A percentile compares a stretch with the other conserved stretches of the same genome.
Evolutionary conservation across 2,329 filamentous ascomycete species (phyloP).

Genomic region (Stemphylium vesicarium): DNA sequence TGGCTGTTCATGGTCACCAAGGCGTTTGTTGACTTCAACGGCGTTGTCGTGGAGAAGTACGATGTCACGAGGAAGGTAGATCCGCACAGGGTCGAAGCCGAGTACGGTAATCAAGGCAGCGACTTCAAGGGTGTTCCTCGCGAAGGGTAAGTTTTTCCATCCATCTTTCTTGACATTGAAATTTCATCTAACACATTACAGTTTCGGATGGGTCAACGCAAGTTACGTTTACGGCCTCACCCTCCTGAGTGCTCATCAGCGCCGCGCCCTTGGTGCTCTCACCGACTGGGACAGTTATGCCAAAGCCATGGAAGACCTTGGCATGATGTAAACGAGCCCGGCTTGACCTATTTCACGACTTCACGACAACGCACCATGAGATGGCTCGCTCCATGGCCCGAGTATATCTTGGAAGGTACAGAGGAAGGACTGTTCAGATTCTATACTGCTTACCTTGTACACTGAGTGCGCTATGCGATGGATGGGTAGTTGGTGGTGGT

Average conservation of each 20-base stretch:
- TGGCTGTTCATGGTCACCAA: conserved; percentile 99
- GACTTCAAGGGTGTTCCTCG: conserved; percentile 96
- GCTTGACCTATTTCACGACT: conserved; percentile 10
- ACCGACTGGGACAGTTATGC: conserved; percentile 86
- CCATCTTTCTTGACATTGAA: background rate
- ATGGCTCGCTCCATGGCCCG: no score
- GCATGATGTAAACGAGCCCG: conserved; percentile 22
- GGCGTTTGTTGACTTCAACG: conserved; percentile 97
- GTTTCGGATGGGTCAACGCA: conserved; percentile 98
- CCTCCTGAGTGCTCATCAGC: conserved; percentile 87
- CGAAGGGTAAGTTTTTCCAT: conserved; percentile 77
- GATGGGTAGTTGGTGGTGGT: background rate
- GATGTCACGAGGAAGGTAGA: conserved; percentile 90
- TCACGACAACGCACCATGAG: conserved; percentile 7
- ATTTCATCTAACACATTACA: conserved; percentile 51
- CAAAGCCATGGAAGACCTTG: conserved; percentile 62
- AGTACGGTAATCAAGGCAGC: conserved; percentile 95
- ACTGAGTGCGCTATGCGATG: background rate
- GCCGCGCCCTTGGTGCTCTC: conserved; percentile 83
- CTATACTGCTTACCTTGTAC: background rate
- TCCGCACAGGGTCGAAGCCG: conserved; percentile 91
- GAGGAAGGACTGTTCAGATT: no score
- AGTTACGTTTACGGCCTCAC: conserved; percentile 94
- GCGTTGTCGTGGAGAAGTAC: conserved; percentile 98
- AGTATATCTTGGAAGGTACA: no score